Evolutionary conservation across 306 rosid species (phyloP).

Genomic region (Cyclanthera cordifolia): DNA sequence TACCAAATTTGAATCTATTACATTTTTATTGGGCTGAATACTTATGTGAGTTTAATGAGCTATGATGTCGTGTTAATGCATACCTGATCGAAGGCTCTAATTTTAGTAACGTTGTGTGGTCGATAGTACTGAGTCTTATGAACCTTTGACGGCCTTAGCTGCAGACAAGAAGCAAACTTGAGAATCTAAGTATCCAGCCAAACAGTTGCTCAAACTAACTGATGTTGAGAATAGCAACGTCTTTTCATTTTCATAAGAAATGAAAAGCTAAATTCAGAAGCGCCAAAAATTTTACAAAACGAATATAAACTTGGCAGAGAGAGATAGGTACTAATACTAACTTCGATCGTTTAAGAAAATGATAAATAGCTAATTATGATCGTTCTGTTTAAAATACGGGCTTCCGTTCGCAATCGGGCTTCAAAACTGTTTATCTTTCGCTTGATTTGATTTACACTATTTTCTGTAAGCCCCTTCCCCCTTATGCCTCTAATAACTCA

Average conservation of each 20-base stretch:
- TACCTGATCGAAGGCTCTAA: slow-evolving; percentile 52
- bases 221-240: neutral
- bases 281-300: neutral
- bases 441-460: neutral
- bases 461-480: neutral
- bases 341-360: neutral
- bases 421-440: no score
- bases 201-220: neutral
- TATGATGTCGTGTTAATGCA: no score
- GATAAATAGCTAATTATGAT: no score
- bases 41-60: no score
- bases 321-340: neutral
- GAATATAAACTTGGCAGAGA: neutral
- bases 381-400: no score
- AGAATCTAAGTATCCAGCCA: neutral
- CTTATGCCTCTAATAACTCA: neutral
- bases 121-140: slow-evolving; percentile 14
- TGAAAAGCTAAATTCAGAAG: neutral
- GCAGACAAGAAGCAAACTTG: slow-evolving; percentile 13
- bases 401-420: no score
- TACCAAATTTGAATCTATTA: no score
- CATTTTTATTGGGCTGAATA: no score
- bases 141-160: slow-evolving; percentile 28
- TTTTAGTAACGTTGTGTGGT: slow-evolving; percentile 18
- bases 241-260: neutral